Base-by-base conservation (phyloP, 1,139 yeast species). In the Blastobotrys illinoisensis region DNA sequence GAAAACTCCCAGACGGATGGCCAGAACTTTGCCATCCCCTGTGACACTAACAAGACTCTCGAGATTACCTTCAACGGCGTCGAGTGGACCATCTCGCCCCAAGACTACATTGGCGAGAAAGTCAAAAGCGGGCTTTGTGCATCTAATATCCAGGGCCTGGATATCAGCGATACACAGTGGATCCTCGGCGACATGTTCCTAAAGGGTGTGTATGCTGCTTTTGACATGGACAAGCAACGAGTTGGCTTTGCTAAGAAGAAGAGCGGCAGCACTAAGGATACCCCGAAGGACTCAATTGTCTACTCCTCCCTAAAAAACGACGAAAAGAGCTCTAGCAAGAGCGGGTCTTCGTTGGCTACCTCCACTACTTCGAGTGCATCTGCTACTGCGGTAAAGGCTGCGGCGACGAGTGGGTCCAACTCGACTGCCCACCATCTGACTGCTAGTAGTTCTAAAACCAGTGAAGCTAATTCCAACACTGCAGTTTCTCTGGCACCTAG, bases 181-280 rank as follows among this genome's bases (percentile, higher is more conserved):
- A 69, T 85, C 44, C 70, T 85, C 46, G 90, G 90, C 3, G 84
- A 82, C 32, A 76, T 82, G 2, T 85, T 85, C 64, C 68, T 85
- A 60, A 77, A 78, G 59, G 75, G 76, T 51, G 82, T 77, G 55
- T 84, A 82, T 64, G 76, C 85, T 1, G 80, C 82, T 9, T 85
- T 83, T 61, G 85, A 84, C 62, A 72, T 80, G 59, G 81, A 76
- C 49, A 65, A 74, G 9, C 73, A 71, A 49, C 66, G 67, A 60
- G 73, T 85, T 52, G 88, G 87, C 0, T 78, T 84, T 56, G 85
- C 84, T 23, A 53, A 61, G 49, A 67, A 65, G 56, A 52, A 59
- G 3, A 51, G 55, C 18, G 51, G 61, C 23, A 43, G 56, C 14
- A 65, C 69, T 13, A 49, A 56, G 23, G 59, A 52, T 13, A 64